These are phyloP conservation scores for Boletus sp. DNA, from an alignment of 1,284 basidiomycete genomes.

Conservation along the genomic window DNA sequence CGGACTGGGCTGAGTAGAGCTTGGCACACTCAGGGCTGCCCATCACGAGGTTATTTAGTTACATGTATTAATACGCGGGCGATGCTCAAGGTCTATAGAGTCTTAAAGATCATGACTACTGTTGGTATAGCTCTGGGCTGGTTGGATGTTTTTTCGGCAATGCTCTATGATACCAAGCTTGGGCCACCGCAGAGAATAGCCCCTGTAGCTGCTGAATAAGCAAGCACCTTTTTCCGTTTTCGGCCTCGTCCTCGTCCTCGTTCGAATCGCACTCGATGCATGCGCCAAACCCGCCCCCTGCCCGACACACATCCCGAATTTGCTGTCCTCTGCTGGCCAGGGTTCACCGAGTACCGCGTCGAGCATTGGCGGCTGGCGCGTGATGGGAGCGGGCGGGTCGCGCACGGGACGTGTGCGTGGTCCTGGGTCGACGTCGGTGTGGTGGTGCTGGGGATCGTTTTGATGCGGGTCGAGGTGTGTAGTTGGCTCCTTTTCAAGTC, in stretches of 20 bases:
- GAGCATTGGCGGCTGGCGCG: conserved; percentile 44
- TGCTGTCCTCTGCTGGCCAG: conserved; percentile 40
- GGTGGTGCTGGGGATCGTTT: conserved; percentile 24
- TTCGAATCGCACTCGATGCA: no score
- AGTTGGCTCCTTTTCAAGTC: neutral
- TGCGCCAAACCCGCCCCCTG: conserved; percentile 46
- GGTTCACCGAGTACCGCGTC: conserved; percentile 52
- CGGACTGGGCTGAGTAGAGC: no score
- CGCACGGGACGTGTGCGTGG: conserved; percentile 31
- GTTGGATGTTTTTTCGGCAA: no score
- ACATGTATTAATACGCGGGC: no score
- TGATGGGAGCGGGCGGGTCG: conserved; percentile 36
- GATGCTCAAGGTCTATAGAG: no score
- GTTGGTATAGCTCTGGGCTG: no score
- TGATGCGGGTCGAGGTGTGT: neutral
- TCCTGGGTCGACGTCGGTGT: conserved; percentile 38
- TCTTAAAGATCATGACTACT: no score
- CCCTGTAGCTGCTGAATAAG: conserved; percentile 1
- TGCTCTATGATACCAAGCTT: no score
- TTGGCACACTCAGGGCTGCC: neutral
- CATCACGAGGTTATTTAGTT: no score
- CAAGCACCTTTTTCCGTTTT: neutral
- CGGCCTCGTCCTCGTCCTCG: neutral
- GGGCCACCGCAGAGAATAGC: neutral
- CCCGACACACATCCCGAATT: conserved; percentile 51